A percentile compares a stretch with the other conserved stretches of the same genome.
These are phyloP conservation scores for Adenanthera pavonina DNA, from an alignment of 306 rosid genomes.

Conservation along the genomic window DNA sequence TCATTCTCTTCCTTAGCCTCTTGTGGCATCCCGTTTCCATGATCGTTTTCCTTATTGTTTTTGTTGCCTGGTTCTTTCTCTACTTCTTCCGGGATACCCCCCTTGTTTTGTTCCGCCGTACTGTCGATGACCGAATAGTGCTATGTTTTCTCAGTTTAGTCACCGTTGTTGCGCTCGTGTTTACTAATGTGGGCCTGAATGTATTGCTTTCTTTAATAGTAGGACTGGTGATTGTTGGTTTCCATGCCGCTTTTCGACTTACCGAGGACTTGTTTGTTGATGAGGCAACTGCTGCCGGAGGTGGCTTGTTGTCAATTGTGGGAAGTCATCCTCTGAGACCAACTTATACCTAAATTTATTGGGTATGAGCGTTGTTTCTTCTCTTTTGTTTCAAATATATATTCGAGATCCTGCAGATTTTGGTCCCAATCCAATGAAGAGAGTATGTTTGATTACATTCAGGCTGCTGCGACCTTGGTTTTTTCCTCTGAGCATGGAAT, in stretches of 20 bases:
- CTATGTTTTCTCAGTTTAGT: conserved; percentile 1
- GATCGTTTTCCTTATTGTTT: conserved; percentile 22
- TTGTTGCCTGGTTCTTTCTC: conserved; percentile 28
- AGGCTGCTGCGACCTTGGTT: conserved; percentile 4
- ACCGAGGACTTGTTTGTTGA: conserved; percentile 18
- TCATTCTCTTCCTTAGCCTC: conserved; percentile 26
- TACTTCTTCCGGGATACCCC: conserved; percentile 17
- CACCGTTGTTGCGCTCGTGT: conserved; percentile 8
- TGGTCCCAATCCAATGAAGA: neutral
- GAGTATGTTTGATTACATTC: neutral
- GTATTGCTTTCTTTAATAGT: conserved; percentile 8
- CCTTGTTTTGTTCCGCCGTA: neutral
- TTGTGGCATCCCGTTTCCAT: conserved; percentile 20
- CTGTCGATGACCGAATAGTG: conserved; percentile 5
- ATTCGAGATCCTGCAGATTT: neutral
- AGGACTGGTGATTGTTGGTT: neutral
- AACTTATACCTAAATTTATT: neutral
- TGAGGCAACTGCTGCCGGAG: conserved; percentile 15
- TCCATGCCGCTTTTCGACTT: conserved; percentile 7
- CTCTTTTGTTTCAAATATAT: neutral
- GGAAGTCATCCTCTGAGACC: conserved; percentile 16
- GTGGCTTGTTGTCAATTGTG: neutral
- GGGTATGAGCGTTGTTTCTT: neutral
- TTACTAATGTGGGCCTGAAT: conserved; percentile 15
- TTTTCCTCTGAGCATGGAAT: neutral